Percentiles rank a stretch among this genome's conserved stretches.
phyloP scores from a whole-genome alignment of 495 filamentous ascomycete species.

The Podospora fimiseda region DNA sequence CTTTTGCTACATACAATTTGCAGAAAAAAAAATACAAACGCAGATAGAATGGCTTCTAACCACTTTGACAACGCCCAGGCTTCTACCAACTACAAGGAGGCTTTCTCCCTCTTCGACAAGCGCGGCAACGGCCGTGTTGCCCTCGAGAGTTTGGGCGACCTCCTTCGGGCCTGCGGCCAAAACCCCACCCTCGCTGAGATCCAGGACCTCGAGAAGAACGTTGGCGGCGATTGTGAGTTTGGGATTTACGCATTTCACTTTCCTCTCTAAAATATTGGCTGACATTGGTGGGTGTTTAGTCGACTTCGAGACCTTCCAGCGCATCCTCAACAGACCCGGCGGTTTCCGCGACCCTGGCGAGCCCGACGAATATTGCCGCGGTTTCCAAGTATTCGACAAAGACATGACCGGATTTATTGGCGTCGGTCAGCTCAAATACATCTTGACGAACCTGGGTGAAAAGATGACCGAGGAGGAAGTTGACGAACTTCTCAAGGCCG shows the following conservation, averaged over 20 bases:
- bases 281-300: constrained; percentile 45
- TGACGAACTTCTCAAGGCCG: constrained; percentile 93
- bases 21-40: too few species aligned
- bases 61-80: constrained; percentile 56
- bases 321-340: constrained; percentile 91
- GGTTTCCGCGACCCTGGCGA: constrained; percentile 97
- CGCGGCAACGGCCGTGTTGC: constrained; percentile 87
- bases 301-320: constrained; percentile 94
- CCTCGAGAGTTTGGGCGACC: constrained; percentile 80
- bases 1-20: too few species aligned
- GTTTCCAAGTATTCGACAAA: constrained; percentile 99
- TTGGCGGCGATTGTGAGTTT: constrained; percentile 82
- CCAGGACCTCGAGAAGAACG: constrained; percentile 73
- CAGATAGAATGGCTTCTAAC: constrained; percentile 41
- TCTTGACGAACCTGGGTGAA: constrained; percentile 94
- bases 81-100: constrained; percentile 99
- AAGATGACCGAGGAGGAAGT: constrained; percentile 99
- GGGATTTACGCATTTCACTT: neutral
- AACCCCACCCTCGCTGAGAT: constrained; percentile 95
- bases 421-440: constrained; percentile 91
- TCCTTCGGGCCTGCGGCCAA: constrained; percentile 93
- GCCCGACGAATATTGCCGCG: constrained; percentile 94
- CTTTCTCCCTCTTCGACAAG: constrained; percentile 98
- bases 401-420: constrained; percentile 97
- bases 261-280: neutral